Percentiles rank a stretch among this genome's conserved stretches.
phyloP scores from a whole-genome alignment of 345 rosid genomes.

The Lenwebbia sp. region DNA sequence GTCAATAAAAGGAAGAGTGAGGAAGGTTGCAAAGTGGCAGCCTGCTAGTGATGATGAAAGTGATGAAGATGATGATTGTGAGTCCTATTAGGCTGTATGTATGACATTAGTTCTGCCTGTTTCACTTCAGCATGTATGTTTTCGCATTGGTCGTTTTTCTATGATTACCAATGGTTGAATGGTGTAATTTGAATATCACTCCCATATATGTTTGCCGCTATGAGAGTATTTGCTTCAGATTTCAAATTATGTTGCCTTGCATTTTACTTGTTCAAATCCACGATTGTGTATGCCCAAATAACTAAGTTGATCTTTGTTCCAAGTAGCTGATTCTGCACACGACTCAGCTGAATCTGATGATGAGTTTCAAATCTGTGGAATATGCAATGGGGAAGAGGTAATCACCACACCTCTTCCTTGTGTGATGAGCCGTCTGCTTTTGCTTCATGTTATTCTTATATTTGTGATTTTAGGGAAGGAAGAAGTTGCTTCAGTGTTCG shows the following conservation, averaged over 20 bases:
- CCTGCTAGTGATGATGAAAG: constrained; percentile 85
- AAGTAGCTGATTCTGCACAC: constrained; percentile 73
- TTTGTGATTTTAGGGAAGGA: constrained; percentile 53
- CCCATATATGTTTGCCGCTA: neutral
- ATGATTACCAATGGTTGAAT: neutral
- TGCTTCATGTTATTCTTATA: neutral
- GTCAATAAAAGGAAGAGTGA: constrained; percentile 83
- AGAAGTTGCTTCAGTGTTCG: constrained; percentile 85
- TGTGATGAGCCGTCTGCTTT: neutral
- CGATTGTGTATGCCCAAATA: neutral
- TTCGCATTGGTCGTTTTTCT: neutral
- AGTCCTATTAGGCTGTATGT: constrained; percentile 19
- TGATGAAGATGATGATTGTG: constrained; percentile 74
- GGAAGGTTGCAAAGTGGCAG: constrained; percentile 87
- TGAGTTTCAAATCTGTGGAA: constrained; percentile 94
- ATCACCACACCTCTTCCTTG: neutral
- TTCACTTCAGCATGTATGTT: neutral
- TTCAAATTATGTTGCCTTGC: neutral
- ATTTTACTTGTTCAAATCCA: neutral
- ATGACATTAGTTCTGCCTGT: neutral
- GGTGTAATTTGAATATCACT: neutral
- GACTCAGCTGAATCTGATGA: constrained; percentile 93
- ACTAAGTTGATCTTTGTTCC: neutral
- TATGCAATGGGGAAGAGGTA: constrained; percentile 93
- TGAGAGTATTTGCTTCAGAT: neutral